Conservation (phyloP, 345 rosid genomes). For the Sisymbrium altissimum region DNA sequence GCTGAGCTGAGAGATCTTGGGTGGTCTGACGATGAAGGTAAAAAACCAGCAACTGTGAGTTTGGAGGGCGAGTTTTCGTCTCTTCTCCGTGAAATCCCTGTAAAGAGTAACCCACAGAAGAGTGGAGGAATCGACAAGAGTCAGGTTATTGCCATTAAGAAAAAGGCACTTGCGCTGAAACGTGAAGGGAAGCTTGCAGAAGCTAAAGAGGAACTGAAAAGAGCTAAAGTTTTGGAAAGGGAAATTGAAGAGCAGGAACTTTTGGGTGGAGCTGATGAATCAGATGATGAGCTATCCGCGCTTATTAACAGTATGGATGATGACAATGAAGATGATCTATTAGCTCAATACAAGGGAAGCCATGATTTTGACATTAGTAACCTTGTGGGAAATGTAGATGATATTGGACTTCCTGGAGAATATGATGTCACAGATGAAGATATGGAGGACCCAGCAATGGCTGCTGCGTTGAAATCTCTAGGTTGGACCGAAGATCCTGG, state of each 20-base stretch:
- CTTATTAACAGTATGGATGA: conserved; percentile 56
- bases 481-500: conserved; percentile 79
- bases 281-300: conserved; percentile 87
- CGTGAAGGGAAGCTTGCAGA: conserved; percentile 92
- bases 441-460: conserved; percentile 78
- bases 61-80: conserved; percentile 85
- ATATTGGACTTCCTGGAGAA: conserved; percentile 49
- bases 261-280: conserved; percentile 69
- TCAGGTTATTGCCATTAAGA: conserved; percentile 65
- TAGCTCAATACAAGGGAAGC: conserved; percentile 37
- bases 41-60: conserved; percentile 46
- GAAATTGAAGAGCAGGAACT: conserved; percentile 86
- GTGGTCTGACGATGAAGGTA: conserved; percentile 74
- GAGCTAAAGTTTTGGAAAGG: conserved; percentile 81
- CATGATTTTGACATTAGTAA: conserved; percentile 42
- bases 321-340: conserved; percentile 50
- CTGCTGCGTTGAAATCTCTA: conserved; percentile 60
- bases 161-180: conserved; percentile 73
- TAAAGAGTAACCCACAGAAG: conserved; percentile 33
- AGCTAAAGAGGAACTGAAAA: conserved; percentile 94
- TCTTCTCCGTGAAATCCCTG: conserved; percentile 58
- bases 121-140: conserved; percentile 50
- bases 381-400: conserved; percentile 48
- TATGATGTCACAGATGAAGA: conserved; percentile 83
- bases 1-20: conserved; percentile 79